Percentiles rank a stretch among this genome's conserved stretches.
Evolutionary conservation across 2,329 filamentous ascomycete species (phyloP).

Genomic region (Trichophyton schoenleinii): DNA sequence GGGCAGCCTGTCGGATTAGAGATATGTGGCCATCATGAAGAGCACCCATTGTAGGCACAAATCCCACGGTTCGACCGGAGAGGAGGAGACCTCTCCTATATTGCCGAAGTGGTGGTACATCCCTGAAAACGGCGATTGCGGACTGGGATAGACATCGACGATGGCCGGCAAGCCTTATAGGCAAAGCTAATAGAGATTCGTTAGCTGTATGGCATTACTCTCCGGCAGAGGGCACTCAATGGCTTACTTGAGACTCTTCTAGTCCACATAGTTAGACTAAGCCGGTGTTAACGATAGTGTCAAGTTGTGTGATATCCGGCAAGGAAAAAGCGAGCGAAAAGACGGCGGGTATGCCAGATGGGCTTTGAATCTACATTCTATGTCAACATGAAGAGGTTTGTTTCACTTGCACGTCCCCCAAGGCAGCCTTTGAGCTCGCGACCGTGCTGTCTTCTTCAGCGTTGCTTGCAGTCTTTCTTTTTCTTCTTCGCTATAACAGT

Average conservation of each 20-base stretch:
- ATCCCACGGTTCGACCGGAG: slow-evolving; percentile 60
- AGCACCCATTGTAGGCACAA: slow-evolving; percentile 96
- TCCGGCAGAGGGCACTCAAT: background rate
- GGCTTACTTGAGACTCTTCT: slow-evolving; percentile 16
- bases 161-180: slow-evolving; percentile 3
- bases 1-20: slow-evolving; percentile 69
- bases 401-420: background rate
- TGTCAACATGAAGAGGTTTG: slow-evolving; percentile 8
- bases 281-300: background rate
- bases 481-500: slow-evolving; percentile 7
- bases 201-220: slow-evolving; percentile 9
- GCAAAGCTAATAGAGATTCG: slow-evolving; percentile 5
- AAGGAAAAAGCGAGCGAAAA: background rate
- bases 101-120: slow-evolving; percentile 56
- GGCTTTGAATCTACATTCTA: slow-evolving; percentile 2
- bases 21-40: slow-evolving; percentile 85
- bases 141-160: slow-evolving; percentile 13
- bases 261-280: slow-evolving; percentile 18
- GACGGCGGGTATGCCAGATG: background rate
- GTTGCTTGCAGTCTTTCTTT: slow-evolving; percentile 12
- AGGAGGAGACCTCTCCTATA: slow-evolving; percentile 55
- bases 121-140: slow-evolving; percentile 51
- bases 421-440: background rate
- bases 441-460: slow-evolving; percentile 16
- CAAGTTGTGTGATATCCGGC: background rate